These are phyloP conservation scores for Podila epicladia DNA, from an alignment of 192 early-diverging fungal genomes.

Conservation along the genomic window DNA sequence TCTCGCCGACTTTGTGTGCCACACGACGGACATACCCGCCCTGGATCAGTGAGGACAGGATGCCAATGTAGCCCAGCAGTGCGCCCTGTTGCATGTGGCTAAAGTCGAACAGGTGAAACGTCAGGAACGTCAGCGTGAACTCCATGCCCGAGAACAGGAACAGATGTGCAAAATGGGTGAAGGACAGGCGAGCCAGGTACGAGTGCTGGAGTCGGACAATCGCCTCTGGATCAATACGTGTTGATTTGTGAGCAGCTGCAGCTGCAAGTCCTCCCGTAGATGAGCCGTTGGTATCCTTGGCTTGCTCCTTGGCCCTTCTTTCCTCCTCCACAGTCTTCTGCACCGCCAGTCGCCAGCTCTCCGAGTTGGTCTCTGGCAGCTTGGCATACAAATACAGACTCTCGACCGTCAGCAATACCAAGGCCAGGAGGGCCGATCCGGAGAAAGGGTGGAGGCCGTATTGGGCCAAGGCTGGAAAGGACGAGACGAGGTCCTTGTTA, in stretches of 20 bases:
- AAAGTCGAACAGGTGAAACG: constrained; percentile 91
- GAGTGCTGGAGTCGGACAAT: constrained; percentile 48
- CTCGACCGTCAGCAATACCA: constrained; percentile 85
- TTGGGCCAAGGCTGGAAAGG: constrained; percentile 53
- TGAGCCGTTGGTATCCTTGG: neutral
- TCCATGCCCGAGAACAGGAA: constrained; percentile 99
- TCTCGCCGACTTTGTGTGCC: constrained; percentile 73
- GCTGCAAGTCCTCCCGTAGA: neutral
- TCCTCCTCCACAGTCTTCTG: constrained; percentile 30
- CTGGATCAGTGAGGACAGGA: constrained; percentile 88
- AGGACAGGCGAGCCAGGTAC: constrained; percentile 61
- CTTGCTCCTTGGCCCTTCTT: constrained; percentile 18
- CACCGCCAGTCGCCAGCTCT: constrained; percentile 25
- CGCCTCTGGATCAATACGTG: constrained; percentile 3
- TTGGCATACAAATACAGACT: constrained; percentile 76
- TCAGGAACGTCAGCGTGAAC: constrained; percentile 97
- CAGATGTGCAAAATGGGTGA: constrained; percentile 86
- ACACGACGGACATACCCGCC: constrained; percentile 91
- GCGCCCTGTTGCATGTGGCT: constrained; percentile 89
- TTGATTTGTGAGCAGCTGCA: neutral
- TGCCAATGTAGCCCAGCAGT: constrained; percentile 88
- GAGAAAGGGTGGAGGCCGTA: constrained; percentile 81
- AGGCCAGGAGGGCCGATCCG: constrained; percentile 86
- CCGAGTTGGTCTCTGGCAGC: constrained; percentile 79
- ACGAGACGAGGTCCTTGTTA: constrained; percentile 57